Evolutionary conservation across 306 rosid genomes (phyloP), one percentile per base, ranked within the genome.

Genomic region (Castanospermum australe): DNA sequence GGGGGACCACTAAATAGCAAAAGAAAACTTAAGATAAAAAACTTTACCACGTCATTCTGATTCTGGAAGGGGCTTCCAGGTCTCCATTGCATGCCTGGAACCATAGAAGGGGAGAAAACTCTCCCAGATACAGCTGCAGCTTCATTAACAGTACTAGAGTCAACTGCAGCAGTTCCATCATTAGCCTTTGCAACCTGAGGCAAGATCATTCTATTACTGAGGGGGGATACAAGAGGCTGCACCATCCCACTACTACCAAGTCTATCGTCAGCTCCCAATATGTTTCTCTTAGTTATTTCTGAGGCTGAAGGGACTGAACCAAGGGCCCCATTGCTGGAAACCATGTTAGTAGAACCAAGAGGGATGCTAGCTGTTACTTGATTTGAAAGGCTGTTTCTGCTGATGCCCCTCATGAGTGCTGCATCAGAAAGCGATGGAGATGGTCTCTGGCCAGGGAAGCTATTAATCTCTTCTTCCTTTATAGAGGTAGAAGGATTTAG

Each of bases 31-130:
- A 54, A 56, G 52, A 50, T 30, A 45, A 6, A 71, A 73, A 67
- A 42, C 59, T 81, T 81, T 88, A 95, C 98, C 57, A 80, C 82
- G 76, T 95, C 99, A 81, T 83, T 91, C 67, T 85, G 98, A 80
- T 84, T 93, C 61, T 87, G 98, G 78, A 91, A 93, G 52, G 94
- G 85, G 78, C 93, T 90, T 80, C 99, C 99, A 33, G 99, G 92
- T 86, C 98, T 91, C 99, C 99, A 95, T 73, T 91, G 99, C 94
- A 92, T 90, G 81, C 95, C 87, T 61, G 99, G 84, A 84, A 89
- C 93, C 82, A 86, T 52, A 82, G 97, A 73, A 65, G 94, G 92
- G 76, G 98, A 90, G 83, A 92, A 95, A 76, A 89, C 90, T 87
- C 94, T 79, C 61, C 97, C 92, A 66, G 92, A 81, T 57, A 88